Percentiles rank a stretch among this genome's conserved stretches.
phyloP scores from a whole-genome alignment of 352 stramenopile genomes.

The Pythium dissotocum region DNA sequence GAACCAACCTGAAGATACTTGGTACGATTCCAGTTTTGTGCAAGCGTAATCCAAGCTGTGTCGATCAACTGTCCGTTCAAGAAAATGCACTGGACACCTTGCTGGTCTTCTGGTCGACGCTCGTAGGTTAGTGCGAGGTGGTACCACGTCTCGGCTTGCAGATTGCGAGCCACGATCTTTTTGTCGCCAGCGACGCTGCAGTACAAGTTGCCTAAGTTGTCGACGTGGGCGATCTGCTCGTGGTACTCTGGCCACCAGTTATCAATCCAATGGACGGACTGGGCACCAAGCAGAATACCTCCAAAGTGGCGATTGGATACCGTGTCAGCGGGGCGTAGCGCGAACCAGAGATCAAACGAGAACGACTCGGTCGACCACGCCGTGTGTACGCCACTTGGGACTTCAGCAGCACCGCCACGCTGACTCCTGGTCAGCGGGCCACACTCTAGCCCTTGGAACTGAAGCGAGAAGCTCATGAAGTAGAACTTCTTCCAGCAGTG shows the following conservation, averaged over 20 bases:
- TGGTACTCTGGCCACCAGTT: neutral
- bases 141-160: neutral
- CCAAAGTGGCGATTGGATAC: neutral
- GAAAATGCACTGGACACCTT: neutral
- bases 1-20: constrained; percentile 32
- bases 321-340: neutral
- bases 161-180: neutral
- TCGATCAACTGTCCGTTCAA: neutral
- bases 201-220: neutral
- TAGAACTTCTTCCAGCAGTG: neutral
- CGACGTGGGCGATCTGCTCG: neutral
- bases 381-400: neutral
- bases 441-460: neutral
- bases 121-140: neutral
- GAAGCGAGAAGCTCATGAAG: neutral
- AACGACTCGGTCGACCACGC: neutral
- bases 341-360: neutral
- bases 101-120: neutral
- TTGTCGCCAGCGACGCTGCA: neutral
- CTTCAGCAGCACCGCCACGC: neutral
- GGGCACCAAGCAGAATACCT: neutral
- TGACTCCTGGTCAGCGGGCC: neutral
- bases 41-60: neutral
- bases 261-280: neutral
- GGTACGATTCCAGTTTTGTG: constrained; percentile 19